These are phyloP conservation scores for Platanthera zijinensis DNA, from an alignment of 106 monocot genomes.

Conservation along the genomic window DNA sequence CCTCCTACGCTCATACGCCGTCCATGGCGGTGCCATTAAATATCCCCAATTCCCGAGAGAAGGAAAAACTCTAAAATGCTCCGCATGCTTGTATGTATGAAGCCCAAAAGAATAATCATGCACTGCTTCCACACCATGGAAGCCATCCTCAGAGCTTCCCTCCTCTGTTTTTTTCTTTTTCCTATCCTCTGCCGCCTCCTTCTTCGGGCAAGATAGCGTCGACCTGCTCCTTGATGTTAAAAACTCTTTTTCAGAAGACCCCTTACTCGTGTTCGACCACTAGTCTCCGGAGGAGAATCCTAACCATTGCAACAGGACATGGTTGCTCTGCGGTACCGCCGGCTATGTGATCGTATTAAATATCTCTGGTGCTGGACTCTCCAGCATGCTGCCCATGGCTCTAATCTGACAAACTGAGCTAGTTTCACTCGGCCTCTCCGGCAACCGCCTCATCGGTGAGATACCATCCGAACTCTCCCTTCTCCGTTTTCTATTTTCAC, in stretches of 20 bases:
- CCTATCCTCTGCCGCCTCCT: not conserved
- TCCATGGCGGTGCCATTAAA: conserved; percentile 1
- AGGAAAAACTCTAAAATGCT: not conserved
- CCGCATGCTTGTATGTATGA: not conserved
- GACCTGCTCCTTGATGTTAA: conserved; percentile 46
- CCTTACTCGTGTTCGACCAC: conserved; percentile 27
- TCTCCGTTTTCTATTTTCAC: conserved; percentile 32
- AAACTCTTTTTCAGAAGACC: conserved; percentile 56
- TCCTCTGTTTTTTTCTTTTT: not conserved
- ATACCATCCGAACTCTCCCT: conserved; percentile 47
- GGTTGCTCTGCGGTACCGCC: conserved; percentile 39
- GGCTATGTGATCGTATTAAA: conserved; percentile 37
- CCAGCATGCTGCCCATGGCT: conserved; percentile 37
- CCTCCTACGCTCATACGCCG: not conserved
- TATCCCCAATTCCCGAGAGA: not conserved
- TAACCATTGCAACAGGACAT: conserved; percentile 58
- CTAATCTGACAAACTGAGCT: conserved; percentile 38
- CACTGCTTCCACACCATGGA: not conserved
- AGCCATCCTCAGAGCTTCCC: not conserved
- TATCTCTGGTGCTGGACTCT: conserved; percentile 41
- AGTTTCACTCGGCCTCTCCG: conserved; percentile 50
- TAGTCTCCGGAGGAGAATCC: conserved; percentile 38
- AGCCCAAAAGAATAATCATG: not conserved
- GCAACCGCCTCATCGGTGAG: conserved; percentile 47
- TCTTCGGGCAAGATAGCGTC: not conserved